Evolutionary conservation across 2,329 filamentous ascomycete genomes (phyloP).

Genomic region (Neocucurbitaria cava): DNA sequence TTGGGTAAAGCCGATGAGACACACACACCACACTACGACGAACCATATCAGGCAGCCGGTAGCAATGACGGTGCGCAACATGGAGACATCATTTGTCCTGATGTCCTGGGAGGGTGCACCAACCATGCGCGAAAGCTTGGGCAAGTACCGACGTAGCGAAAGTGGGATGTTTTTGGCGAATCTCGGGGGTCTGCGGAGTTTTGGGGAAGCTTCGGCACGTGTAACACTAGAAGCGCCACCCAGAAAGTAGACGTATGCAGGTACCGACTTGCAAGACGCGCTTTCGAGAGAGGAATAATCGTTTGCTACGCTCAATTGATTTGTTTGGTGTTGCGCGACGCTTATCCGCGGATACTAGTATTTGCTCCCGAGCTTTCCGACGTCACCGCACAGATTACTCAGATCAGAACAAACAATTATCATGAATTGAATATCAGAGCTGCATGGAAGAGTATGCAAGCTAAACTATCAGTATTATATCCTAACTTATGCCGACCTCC

Average conservation of each 20-base stretch:
- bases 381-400: slow-evolving; percentile 5
- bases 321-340: not conserved
- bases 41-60: slow-evolving; percentile 64
- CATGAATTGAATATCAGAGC: not conserved
- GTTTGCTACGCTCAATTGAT: not conserved
- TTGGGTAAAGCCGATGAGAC: slow-evolving; percentile 64
- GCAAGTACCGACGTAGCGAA: slow-evolving; percentile 11
- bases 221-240: slow-evolving; percentile 9
- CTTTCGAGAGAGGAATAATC: not conserved
- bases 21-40: slow-evolving; percentile 61
- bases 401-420: not conserved
- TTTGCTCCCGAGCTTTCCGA: slow-evolving; percentile 6
- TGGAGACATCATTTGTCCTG: slow-evolving; percentile 41
- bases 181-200: slow-evolving; percentile 31
- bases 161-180: slow-evolving; percentile 21
- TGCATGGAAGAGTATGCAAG: not conserved
- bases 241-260: not conserved
- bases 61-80: slow-evolving; percentile 49
- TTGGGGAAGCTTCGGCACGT: slow-evolving; percentile 6
- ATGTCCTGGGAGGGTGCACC: slow-evolving; percentile 28
- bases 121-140: slow-evolving; percentile 43
- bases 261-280: not conserved
- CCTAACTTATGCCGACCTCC: not conserved
- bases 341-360: not conserved
- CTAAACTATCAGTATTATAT: not conserved